These are phyloP conservation scores for Eucalyptus victrix DNA, from an alignment of 345 rosid species.

Conservation along the genomic window DNA sequence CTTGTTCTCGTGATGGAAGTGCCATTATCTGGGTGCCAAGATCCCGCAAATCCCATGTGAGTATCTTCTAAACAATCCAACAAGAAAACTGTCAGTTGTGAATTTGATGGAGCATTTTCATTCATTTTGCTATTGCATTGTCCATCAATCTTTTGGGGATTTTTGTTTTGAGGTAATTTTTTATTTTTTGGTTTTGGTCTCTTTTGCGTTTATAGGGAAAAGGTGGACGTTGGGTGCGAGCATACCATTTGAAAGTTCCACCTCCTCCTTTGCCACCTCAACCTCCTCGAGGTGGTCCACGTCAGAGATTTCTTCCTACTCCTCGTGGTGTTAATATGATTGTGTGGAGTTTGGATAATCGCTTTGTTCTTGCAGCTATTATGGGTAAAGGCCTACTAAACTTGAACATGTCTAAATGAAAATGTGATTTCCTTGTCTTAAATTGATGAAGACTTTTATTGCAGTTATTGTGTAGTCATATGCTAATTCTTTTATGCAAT, in stretches of 20 bases:
- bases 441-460: not conserved
- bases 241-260: slow-evolving; percentile 96
- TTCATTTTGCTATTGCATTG: not conserved
- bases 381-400: slow-evolving; percentile 57
- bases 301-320: slow-evolving; percentile 92
- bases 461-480: not conserved
- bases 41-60: slow-evolving; percentile 85
- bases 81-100: not conserved
- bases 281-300: slow-evolving; percentile 99
- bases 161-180: not conserved
- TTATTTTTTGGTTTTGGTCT: not conserved
- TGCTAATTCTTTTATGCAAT: not conserved
- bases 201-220: slow-evolving; percentile 45
- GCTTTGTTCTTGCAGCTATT: slow-evolving; percentile 97
- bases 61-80: not conserved
- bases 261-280: slow-evolving; percentile 98
- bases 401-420: not conserved
- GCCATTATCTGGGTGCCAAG: slow-evolving; percentile 97
- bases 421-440: not conserved
- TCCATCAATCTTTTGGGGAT: not conserved
- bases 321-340: slow-evolving; percentile 99
- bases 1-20: slow-evolving; percentile 99
- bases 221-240: slow-evolving; percentile 83
- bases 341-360: slow-evolving; percentile 98
- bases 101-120: not conserved